These are phyloP conservation scores for Microsporum canis DNA, from an alignment of 2,329 filamentous ascomycete genomes.

Conservation along the genomic window DNA sequence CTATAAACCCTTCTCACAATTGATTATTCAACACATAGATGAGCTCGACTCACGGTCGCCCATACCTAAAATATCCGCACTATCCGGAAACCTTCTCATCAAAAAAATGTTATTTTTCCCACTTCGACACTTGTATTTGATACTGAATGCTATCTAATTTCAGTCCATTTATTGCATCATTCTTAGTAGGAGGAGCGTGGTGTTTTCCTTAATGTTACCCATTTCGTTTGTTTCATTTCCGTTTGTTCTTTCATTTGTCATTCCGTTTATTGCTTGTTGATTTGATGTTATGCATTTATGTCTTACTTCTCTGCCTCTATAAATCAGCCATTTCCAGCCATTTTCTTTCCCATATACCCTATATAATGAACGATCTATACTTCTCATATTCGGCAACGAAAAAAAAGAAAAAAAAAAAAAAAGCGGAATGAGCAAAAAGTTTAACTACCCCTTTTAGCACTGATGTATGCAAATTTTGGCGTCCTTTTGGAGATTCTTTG, in stretches of 20 bases:
- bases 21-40: constrained; percentile 4
- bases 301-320: neutral
- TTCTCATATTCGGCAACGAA: constrained; percentile 1
- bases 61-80: neutral
- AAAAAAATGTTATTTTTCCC: constrained; percentile 4
- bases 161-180: constrained; percentile 5
- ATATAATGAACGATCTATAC: constrained; percentile 4
- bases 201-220: constrained; percentile 1
- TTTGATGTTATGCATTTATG: constrained; percentile 4
- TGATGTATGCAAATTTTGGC: neutral
- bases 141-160: constrained; percentile 3
- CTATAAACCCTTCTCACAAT: constrained; percentile 8
- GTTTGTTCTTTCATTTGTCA: constrained; percentile 2
- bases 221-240: neutral
- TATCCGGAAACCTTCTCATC: neutral
- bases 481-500: neutral
- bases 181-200: neutral
- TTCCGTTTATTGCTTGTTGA: constrained; percentile 1
- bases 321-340: neutral
- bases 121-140: constrained; percentile 5
- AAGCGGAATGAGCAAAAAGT: neutral
- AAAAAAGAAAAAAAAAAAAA: neutral
- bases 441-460: neutral
- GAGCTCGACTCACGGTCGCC: neutral
- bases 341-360: neutral